Conservation (phyloP, 192 early-diverging fungal species). For the Chytriomyces confervae region DNA sequence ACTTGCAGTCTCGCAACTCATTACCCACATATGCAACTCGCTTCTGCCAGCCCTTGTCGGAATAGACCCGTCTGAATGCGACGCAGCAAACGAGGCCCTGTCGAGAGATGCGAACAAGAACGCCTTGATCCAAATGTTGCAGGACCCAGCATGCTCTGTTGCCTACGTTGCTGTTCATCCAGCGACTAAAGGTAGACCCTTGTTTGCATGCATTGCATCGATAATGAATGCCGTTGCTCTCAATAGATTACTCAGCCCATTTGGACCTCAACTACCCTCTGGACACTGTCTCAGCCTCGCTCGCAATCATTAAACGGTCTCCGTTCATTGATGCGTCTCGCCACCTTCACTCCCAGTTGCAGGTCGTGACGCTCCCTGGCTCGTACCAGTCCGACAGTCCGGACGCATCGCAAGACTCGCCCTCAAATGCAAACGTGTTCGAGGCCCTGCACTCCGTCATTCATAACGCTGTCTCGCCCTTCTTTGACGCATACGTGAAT, state of each 20-base stretch:
- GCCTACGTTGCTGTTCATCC: background rate
- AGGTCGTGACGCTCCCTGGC: conserved; percentile 91
- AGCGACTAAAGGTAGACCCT: background rate
- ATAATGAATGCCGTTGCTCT: background rate
- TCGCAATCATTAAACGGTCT: conserved; percentile 48
- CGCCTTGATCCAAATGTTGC: too few species aligned
- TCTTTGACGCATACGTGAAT: conserved; percentile 80
- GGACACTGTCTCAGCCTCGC: conserved; percentile 24
- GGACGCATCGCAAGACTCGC: background rate
- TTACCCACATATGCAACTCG: background rate
- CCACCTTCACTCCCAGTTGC: conserved; percentile 64
- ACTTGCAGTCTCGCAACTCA: background rate
- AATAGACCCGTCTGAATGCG: background rate
- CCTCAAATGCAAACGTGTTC: conserved; percentile 63
- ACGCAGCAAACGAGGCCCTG: background rate
- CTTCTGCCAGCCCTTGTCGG: background rate
- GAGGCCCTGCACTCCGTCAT: conserved; percentile 90
- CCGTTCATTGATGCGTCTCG: conserved; percentile 66
- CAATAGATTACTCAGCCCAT: background rate
- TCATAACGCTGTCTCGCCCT: conserved; percentile 91
- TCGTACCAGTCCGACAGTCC: too few species aligned
- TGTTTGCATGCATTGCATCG: background rate
- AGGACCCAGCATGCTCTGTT: background rate
- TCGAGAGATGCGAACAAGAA: too few species aligned
- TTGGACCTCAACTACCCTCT: too few species aligned